Percentiles rank a stretch among this genome's conserved stretches.
Conservation (phyloP, 805 yeast species). For the Saccharomycopsis synnaedendra region DNA sequence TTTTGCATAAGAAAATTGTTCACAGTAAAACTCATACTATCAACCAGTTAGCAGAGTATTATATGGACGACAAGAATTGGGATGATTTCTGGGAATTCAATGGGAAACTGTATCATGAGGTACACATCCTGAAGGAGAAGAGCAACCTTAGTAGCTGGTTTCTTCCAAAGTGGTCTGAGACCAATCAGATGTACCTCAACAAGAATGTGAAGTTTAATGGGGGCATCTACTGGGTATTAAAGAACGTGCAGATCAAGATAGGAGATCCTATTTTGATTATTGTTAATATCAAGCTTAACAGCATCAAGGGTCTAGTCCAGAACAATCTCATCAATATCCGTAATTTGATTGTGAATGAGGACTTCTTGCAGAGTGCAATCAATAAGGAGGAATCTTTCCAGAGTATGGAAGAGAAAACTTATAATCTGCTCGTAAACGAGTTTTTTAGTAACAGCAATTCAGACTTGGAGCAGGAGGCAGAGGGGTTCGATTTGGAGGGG, state of each 20-base stretch:
- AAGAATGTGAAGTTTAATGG: constrained; percentile 14
- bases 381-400: not conserved
- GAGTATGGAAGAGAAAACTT: not conserved
- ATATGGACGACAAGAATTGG: constrained; percentile 14
- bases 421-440: constrained; percentile 8
- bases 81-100: constrained; percentile 11
- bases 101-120: not conserved
- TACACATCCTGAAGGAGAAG: not conserved
- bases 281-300: constrained; percentile 12
- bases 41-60: constrained; percentile 12
- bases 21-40: constrained; percentile 4
- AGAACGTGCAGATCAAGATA: constrained; percentile 13
- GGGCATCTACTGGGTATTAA: constrained; percentile 11
- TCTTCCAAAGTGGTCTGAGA: constrained; percentile 3
- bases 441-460: constrained; percentile 6
- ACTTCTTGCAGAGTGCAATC: constrained; percentile 8
- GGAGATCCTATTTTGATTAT: constrained; percentile 15
- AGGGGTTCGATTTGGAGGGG: not conserved
- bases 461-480: not conserved
- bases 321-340: constrained; percentile 12
- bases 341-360: constrained; percentile 10
- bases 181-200: constrained; percentile 13
- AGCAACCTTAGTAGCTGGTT: constrained; percentile 1
- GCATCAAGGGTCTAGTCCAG: constrained; percentile 6
- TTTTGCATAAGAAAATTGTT: constrained; percentile 10